These are phyloP conservation scores for Trichophaea hybrida DNA, from an alignment of 2,329 filamentous ascomycete species.

Conservation along the genomic window DNA sequence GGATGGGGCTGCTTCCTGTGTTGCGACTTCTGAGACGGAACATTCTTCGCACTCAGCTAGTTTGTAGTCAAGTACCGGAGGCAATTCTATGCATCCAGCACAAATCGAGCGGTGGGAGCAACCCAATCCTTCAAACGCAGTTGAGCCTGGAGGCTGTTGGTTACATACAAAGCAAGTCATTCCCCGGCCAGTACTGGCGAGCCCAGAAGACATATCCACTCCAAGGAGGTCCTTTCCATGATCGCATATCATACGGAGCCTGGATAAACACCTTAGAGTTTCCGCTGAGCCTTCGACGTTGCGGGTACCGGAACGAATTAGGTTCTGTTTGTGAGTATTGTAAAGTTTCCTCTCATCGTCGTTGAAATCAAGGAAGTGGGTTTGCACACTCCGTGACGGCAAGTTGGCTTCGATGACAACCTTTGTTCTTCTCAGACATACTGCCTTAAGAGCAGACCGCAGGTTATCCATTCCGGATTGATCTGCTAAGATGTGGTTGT, in stretches of 20 bases:
- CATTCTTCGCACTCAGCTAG: neutral
- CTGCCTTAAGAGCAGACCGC: conserved; percentile 8
- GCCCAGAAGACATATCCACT: neutral
- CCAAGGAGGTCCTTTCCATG: neutral
- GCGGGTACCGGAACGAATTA: neutral
- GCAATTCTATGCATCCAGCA: neutral
- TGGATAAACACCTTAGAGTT: neutral
- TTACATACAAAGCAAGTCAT: neutral
- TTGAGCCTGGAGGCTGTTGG: neutral
- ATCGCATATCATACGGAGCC: neutral
- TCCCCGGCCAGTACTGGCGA: neutral
- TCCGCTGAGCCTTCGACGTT: neutral
- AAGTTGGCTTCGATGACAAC: conserved; percentile 5
- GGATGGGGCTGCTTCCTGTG: neutral
- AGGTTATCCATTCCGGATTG: conserved; percentile 23
- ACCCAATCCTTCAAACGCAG: neutral
- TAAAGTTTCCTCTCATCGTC: conserved; percentile 6
- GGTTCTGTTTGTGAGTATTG: conserved; percentile 2
- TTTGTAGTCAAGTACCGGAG: neutral
- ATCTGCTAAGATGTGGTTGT: conserved; percentile 32
- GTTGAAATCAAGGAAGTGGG: conserved; percentile 9
- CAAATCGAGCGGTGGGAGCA: neutral
- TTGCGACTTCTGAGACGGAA: neutral
- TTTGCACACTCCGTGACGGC: conserved; percentile 6
- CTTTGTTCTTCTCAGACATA: conserved; percentile 17